These are phyloP conservation scores for Nicotiana undulata DNA, from an alignment of 257 asterid genomes.

Conservation along the genomic window DNA sequence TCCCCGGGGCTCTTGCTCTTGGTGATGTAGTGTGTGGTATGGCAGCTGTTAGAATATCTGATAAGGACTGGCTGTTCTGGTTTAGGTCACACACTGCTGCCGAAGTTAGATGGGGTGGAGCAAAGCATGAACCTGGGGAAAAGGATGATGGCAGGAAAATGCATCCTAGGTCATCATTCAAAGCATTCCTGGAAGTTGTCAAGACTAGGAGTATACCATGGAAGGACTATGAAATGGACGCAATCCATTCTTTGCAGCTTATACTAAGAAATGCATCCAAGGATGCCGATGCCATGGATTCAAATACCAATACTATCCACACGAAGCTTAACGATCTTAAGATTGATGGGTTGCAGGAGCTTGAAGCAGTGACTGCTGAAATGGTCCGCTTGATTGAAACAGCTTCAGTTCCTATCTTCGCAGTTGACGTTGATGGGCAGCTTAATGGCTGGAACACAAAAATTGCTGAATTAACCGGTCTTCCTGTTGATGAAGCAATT, in stretches of 20 bases:
- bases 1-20: slow-evolving; percentile 79
- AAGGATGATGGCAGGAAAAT: slow-evolving; percentile 78
- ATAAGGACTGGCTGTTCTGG: slow-evolving; percentile 92
- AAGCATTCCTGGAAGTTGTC: slow-evolving; percentile 84
- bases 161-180: slow-evolving; percentile 91
- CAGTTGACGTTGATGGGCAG: slow-evolving; percentile 72
- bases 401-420: slow-evolving; percentile 84
- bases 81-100: slow-evolving; percentile 87
- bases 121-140: slow-evolving; percentile 69
- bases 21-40: slow-evolving; percentile 82
- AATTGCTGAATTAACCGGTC: slow-evolving; percentile 74
- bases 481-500: slow-evolving; percentile 68
- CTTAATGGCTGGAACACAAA: slow-evolving; percentile 94
- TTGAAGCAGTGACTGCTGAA: slow-evolving; percentile 83
- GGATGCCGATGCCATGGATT: slow-evolving; percentile 33
- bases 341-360: slow-evolving; percentile 78
- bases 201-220: slow-evolving; percentile 74
- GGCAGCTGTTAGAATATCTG: slow-evolving; percentile 85
- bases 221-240: slow-evolving; percentile 96
- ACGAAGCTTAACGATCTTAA: slow-evolving; percentile 61
- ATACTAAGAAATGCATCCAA: slow-evolving; percentile 68
- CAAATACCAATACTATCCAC: slow-evolving; percentile 40
- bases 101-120: slow-evolving; percentile 87
- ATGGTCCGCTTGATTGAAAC: slow-evolving; percentile 93
- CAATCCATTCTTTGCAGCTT: slow-evolving; percentile 89